Evolutionary conservation across 2,329 filamentous ascomycete genomes (phyloP).

Genomic region (Chaetoscypha palmicola): DNA sequence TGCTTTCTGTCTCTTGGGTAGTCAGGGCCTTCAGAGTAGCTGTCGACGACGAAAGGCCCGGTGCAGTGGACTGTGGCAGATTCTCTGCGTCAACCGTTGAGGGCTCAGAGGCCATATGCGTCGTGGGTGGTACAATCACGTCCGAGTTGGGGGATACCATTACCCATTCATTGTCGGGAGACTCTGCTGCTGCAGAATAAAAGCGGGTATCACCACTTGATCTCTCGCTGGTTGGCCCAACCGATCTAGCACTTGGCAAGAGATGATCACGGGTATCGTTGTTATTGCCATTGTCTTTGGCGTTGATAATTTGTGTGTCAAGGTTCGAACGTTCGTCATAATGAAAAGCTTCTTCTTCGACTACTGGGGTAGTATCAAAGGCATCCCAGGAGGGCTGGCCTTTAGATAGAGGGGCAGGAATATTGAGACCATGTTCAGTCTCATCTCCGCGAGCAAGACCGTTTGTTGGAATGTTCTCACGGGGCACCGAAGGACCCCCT

Average conservation of each 20-base stretch:
- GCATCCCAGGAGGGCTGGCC: conserved; percentile 33
- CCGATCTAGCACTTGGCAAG: background rate
- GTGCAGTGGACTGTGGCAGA: too few species aligned
- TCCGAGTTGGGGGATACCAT: too few species aligned
- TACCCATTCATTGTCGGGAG: conserved; percentile 20
- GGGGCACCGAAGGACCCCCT: conserved; percentile 1
- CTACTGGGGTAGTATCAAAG: conserved; percentile 32
- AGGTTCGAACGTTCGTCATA: conserved; percentile 18
- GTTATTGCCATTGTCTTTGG: too few species aligned
- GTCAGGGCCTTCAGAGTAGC: too few species aligned
- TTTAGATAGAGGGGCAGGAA: conserved; percentile 32
- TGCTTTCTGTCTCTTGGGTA: too few species aligned
- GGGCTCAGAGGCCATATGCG: too few species aligned
- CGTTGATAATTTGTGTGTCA: too few species aligned
- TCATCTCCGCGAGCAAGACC: conserved; percentile 16
- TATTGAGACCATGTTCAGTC: conserved; percentile 12
- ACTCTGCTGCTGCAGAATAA: conserved; percentile 14
- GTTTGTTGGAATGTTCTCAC: conserved; percentile 4
- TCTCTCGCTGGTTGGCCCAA: conserved; percentile 14
- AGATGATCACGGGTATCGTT: too few species aligned
- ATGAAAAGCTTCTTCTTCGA: conserved; percentile 33
- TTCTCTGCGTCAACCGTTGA: too few species aligned
- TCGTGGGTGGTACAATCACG: too few species aligned
- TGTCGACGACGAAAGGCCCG: too few species aligned
- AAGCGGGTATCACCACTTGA: conserved; percentile 21